Base-by-base conservation (phyloP, 371 early-diverging fungal species). In the Mortierella sp. region DNA sequence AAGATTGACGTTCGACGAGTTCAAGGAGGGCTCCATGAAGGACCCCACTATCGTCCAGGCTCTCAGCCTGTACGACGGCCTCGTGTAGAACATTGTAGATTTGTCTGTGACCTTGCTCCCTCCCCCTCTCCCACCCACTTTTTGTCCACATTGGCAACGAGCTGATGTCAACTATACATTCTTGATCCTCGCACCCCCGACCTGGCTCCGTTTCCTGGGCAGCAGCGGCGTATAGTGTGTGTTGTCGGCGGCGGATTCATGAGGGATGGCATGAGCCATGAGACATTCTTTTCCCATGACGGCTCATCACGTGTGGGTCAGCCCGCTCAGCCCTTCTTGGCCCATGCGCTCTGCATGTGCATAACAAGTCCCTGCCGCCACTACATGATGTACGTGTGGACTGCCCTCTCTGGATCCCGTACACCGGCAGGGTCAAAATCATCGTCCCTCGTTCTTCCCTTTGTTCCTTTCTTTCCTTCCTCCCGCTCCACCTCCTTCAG, bases 11-110 rank as follows among this genome's bases (percentile, higher is more conserved):
- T 88, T 93, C 81, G 91, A 93, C 8, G 96, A 95, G 79, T 96
- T 96, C 78, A 86, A 90, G 77, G 92, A 93, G 78, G 95, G 96
- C 37, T 91, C 94, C 46, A 89, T 90, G 78, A 90, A 92, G 72
- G 95, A 95, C 63, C 94, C 94, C 46, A 86, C 93, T 7, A 95
- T 96, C 64, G 85, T 95, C 56, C 92, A 95, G 79, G 94, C 96
- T 2, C 84, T 96, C 51, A 90, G 86, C 63, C 81, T 96, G 47
- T 95, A 95, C 70, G 92, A 95, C 66, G 95, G 95, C 7, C 81
- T 92, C 56, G 91, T 93, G 55, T 93, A 85, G 19, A 46, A 47
- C 5, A 53, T 8, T 45, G 45, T 34, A 34, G 34, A 34, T 10
- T 34, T 10, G 34, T 34, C 4, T 4, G 34, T 34, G 7, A 4